Evolutionary conservation across 805 yeast species (phyloP).

Genomic region (Candida pseudofarinosa): DNA sequence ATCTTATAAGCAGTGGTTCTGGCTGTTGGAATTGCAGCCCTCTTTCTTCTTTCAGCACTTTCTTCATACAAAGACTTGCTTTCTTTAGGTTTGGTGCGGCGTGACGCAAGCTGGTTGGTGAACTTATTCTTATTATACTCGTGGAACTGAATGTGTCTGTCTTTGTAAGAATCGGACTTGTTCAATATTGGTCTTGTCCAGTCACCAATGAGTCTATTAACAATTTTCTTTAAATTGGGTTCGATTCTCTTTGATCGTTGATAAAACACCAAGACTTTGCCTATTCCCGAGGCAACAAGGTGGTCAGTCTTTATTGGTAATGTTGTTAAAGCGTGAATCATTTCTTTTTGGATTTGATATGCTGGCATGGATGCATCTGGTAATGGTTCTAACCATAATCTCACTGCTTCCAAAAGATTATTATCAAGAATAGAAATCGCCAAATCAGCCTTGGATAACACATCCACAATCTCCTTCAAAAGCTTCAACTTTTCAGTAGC

Average conservation of each 20-base stretch:
- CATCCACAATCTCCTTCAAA: slow-evolving; percentile 72
- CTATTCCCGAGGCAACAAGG: slow-evolving; percentile 89
- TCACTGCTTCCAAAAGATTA: slow-evolving; percentile 84
- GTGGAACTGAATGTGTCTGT: slow-evolving; percentile 66
- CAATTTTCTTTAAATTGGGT: slow-evolving; percentile 76
- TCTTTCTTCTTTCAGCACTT: slow-evolving; percentile 83
- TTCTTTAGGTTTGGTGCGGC: slow-evolving; percentile 29
- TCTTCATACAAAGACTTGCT: slow-evolving; percentile 73
- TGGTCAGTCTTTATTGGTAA: slow-evolving; percentile 95
- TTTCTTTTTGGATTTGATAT: slow-evolving; percentile 86
- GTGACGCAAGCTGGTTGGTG: slow-evolving; percentile 37
- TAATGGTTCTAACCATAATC: slow-evolving; percentile 96
- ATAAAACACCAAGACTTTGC: slow-evolving; percentile 89
- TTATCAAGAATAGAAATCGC: slow-evolving; percentile 93
- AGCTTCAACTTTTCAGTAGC: slow-evolving; percentile 76
- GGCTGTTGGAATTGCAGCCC: slow-evolving; percentile 95
- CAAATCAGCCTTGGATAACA: slow-evolving; percentile 74
- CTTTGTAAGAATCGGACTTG: slow-evolving; percentile 90
- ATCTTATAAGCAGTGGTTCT: slow-evolving; percentile 83
- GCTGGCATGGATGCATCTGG: slow-evolving; percentile 99
- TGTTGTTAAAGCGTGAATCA: slow-evolving; percentile 67
- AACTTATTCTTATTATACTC: slow-evolving; percentile 61
- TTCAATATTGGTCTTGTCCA: slow-evolving; percentile 99
- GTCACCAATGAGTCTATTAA: slow-evolving; percentile 87
- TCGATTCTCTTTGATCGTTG: slow-evolving; percentile 89